Evolutionary conservation across 805 yeast genomes (phyloP).

Genomic region (Zygosaccharomyces gambellarensis): DNA sequence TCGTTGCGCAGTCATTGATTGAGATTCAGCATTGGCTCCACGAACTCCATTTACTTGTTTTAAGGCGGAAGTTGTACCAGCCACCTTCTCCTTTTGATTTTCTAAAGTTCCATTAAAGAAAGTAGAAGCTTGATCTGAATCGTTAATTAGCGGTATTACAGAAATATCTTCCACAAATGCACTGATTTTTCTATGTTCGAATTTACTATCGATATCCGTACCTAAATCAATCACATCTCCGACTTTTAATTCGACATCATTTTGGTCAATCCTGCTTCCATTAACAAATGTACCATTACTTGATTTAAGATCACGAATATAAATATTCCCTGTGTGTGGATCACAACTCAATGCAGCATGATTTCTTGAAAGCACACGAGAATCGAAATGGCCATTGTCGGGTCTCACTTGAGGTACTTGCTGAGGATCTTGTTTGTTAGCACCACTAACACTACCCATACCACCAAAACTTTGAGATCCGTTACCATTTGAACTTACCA

Average conservation of each 20-base stretch:
- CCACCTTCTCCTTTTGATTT: not conserved
- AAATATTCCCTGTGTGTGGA: constrained; percentile 55
- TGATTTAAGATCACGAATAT: constrained; percentile 79
- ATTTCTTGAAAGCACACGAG: constrained; percentile 84
- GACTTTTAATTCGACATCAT: constrained; percentile 58
- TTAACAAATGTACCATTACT: constrained; percentile 95
- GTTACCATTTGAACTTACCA: constrained; percentile 35
- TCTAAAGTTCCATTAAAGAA: constrained; percentile 1
- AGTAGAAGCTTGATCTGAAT: constrained; percentile 10
- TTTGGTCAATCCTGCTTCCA: constrained; percentile 54
- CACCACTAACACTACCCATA: constrained; percentile 9
- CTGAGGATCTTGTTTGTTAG: constrained; percentile 34
- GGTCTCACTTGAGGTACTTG: constrained; percentile 42
- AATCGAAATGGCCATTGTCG: constrained; percentile 90
- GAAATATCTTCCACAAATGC: constrained; percentile 74
- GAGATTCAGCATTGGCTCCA: constrained; percentile 3
- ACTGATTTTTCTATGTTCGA: constrained; percentile 76
- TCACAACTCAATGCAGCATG: constrained; percentile 90
- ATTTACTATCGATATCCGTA: constrained; percentile 68
- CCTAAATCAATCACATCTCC: constrained; percentile 93
- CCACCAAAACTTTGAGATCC: constrained; percentile 8
- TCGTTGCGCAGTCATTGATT: constrained; percentile 22
- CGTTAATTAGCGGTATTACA: constrained; percentile 39
- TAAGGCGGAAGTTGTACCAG: constrained; percentile 4
- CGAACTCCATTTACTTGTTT: constrained; percentile 1